Conservation (phyloP, 2,329 filamentous ascomycete species). For the Pyrenophora tritici-repentis region DNA sequence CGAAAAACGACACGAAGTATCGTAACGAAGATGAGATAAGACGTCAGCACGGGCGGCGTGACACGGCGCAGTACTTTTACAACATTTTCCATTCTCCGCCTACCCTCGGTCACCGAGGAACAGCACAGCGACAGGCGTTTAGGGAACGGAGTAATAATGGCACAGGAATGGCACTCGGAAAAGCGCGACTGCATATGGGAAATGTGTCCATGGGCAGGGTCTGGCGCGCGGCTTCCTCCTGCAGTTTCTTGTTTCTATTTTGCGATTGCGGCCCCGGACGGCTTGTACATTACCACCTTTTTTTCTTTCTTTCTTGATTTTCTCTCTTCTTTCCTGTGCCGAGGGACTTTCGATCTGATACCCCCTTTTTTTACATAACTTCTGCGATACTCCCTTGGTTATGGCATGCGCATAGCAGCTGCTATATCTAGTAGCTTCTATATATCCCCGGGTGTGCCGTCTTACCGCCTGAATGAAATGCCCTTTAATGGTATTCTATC, state of each 20-base stretch:
- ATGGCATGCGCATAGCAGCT: conserved; percentile 7
- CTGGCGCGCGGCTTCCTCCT: not conserved
- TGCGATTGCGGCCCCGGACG: conserved; percentile 9
- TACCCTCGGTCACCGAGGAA: conserved; percentile 7
- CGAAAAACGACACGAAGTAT: conserved; percentile 22
- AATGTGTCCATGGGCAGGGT: conserved; percentile 2
- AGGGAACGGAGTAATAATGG: conserved; percentile 12
- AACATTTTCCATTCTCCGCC: conserved; percentile 8
- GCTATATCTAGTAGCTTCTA: not conserved
- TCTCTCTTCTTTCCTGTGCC: conserved; percentile 10
- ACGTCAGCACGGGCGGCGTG: conserved; percentile 16
- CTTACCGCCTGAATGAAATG: too few species aligned
- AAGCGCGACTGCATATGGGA: not conserved
- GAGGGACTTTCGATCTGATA: conserved; percentile 39
- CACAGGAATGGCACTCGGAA: conserved; percentile 16
- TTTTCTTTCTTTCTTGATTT: conserved; percentile 8
- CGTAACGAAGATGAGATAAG: conserved; percentile 30
- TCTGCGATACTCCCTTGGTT: conserved; percentile 12
- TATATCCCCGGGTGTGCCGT: not conserved
- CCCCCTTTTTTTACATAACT: conserved; percentile 26
- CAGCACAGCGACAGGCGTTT: conserved; percentile 25
- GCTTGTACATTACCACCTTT: conserved; percentile 12
- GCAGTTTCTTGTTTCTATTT: conserved; percentile 1
- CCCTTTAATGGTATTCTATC: too few species aligned
- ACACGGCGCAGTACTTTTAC: conserved; percentile 13